Conservation (phyloP, 2,329 filamentous ascomycete species). For the Trichophaea hybrida region DNA sequence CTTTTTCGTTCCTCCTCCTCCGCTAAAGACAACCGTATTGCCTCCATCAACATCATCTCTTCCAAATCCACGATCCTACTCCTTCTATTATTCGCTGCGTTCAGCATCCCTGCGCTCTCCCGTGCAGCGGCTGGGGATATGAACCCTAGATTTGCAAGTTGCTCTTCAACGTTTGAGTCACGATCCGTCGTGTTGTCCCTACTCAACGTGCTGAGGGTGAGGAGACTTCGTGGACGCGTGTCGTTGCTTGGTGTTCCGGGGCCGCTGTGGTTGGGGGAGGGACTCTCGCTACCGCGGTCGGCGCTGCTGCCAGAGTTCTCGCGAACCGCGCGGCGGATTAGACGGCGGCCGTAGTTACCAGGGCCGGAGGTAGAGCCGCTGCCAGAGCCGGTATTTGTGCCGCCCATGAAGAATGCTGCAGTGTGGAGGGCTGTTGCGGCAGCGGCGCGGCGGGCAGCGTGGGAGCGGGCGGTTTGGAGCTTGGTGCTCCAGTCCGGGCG, state of each 20-base stretch:
- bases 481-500: conserved; percentile 92
- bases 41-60: conserved; percentile 98
- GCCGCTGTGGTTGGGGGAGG: conserved; percentile 14
- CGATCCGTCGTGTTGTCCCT: background rate
- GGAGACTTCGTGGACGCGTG: background rate
- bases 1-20: conserved; percentile 84
- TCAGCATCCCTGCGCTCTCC: background rate
- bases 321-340: conserved; percentile 34
- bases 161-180: background rate
- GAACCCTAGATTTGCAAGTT: background rate
- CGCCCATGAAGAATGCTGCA: conserved; percentile 75
- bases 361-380: conserved; percentile 34
- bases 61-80: conserved; percentile 74
- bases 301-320: conserved; percentile 25
- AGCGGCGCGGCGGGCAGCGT: conserved; percentile 72
- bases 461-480: conserved; percentile 66
- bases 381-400: conserved; percentile 26
- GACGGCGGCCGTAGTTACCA: conserved; percentile 36
- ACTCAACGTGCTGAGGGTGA: background rate
- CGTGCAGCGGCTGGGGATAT: background rate
- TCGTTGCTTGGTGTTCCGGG: conserved; percentile 24
- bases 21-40: conserved; percentile 77
- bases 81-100: conserved; percentile 31
- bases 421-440: conserved; percentile 90
- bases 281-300: conserved; percentile 9